Evolutionary conservation across 2,329 filamentous ascomycete genomes (phyloP), one percentile per base, ranked within the genome.

Genomic region (Pseudocercospora crystallina): DNA sequence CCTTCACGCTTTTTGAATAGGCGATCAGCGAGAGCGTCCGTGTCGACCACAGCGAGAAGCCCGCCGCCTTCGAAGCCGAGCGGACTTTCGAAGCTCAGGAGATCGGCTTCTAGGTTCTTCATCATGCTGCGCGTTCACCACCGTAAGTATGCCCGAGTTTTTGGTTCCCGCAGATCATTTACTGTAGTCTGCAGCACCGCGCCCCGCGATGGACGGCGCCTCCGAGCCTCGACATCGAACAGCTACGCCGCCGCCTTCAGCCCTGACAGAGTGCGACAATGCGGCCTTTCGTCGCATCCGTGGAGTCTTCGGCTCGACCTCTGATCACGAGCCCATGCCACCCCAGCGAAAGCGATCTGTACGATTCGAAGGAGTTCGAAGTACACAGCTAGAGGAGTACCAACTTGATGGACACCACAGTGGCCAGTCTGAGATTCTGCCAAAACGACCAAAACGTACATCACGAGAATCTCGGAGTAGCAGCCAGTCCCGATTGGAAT

Each of bases 291-390:
- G n/a, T 37, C 49, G 49, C 11, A 31, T 46, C n/a, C 40, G 49
- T 31, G 33, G 46, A 10, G n/a, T 39, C 9, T 41, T 43, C 17
- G 41, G 31, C 14, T 58, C 57, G 10, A 50, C 49, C 3, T 59
- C 60, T 10, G 40, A 48, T 26, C 30, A 53, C 10, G 50, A 55
- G 10, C 42, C 29, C 12, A 41, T 30, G 8, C 17, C 15, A 4
- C 55, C 59, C 3, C 57, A 58, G 39, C 51, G 61, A 29, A 60
- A 57, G 36, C 58, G 60, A 13, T 65, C 62, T 26, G 62, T 65
- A 2, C 60, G 59, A 9, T 65, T 64, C 32, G 43, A 58, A 14
- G 57, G 51, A 14, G 20, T 39, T 14, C 20, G 20, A 26, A 26
- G 20, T 26, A 39, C 38, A 14, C 34, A 39, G 31, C 20, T 26